Conservation (phyloP, 164 flowering plant genomes). For the Sextonia rubra region DNA sequence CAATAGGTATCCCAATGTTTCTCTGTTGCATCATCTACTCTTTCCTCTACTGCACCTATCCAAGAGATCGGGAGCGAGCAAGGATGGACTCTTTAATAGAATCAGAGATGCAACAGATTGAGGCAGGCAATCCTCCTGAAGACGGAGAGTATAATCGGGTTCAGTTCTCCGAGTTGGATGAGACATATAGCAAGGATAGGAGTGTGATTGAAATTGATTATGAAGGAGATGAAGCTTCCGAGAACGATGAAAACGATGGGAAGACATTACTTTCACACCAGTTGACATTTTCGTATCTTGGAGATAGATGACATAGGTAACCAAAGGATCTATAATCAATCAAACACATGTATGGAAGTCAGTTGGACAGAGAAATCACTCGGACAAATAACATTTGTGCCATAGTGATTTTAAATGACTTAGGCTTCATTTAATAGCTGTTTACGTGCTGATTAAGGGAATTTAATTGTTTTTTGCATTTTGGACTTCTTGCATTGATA, state of each 20-base stretch:
- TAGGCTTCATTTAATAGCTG: background rate
- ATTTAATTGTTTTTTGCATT: background rate
- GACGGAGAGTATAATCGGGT: conserved; percentile 21
- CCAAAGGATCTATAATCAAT: background rate
- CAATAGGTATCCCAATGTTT: conserved; percentile 73
- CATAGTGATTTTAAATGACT: background rate
- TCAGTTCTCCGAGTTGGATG: conserved; percentile 21
- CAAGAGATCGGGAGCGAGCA: conserved; percentile 79
- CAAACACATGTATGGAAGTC: background rate
- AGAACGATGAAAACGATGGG: conserved; percentile 45
- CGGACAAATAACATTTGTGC: too few relatives aligned
- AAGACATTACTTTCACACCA: conserved; percentile 38
- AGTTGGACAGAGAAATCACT: background rate
- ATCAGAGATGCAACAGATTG: conserved; percentile 62
- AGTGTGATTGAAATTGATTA: conserved; percentile 40
- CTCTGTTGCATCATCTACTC: conserved; percentile 76
- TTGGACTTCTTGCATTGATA: background rate
- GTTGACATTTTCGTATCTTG: conserved; percentile 37
- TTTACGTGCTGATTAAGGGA: background rate
- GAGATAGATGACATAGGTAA: conserved; percentile 11
- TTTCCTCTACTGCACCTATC: conserved; percentile 77
- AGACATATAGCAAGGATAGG: conserved; percentile 23
- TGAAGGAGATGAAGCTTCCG: conserved; percentile 31
- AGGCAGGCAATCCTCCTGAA: conserved; percentile 23
- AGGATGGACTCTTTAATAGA: conserved; percentile 64